These are phyloP conservation scores for Tricholoma flavovirens DNA, from an alignment of 768 basidiomycete species.

Conservation along the genomic window DNA sequence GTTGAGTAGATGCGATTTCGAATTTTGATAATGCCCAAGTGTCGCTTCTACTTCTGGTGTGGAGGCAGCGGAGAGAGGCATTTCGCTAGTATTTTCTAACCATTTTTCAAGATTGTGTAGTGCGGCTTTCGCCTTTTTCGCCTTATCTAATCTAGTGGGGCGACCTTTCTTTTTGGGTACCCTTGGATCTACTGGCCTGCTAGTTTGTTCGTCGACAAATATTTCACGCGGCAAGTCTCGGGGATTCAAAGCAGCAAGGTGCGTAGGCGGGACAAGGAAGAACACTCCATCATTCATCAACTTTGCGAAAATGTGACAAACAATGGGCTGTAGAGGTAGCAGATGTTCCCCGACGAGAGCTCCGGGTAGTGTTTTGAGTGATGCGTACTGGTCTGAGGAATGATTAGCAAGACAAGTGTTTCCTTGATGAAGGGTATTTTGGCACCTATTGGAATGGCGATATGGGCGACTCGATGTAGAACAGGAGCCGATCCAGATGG, in stretches of 20 bases:
- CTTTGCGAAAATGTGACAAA: constrained; percentile 40
- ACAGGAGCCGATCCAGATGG: constrained; percentile 47
- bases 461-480: constrained; percentile 44
- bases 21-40: constrained; percentile 32
- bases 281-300: constrained; percentile 49
- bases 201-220: constrained; percentile 38
- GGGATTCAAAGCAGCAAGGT: constrained; percentile 49
- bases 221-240: constrained; percentile 65
- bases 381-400: constrained; percentile 48
- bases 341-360: constrained; percentile 35
- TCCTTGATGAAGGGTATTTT: constrained; percentile 2
- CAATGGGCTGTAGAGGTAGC: constrained; percentile 44
- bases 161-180: constrained; percentile 54
- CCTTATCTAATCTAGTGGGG: constrained; percentile 56
- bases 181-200: constrained; percentile 16
- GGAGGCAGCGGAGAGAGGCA: background rate
- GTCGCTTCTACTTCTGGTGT: constrained; percentile 1
- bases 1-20: constrained; percentile 37
- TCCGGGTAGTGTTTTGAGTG: constrained; percentile 44
- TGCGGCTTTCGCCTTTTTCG: constrained; percentile 45
- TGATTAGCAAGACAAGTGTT: background rate
- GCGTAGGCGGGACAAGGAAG: constrained; percentile 52
- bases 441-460: constrained; percentile 59
- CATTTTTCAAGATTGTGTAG: constrained; percentile 44
- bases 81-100: constrained; percentile 32